These are phyloP conservation scores for Brassica nigra DNA, from an alignment of 345 rosid species.

Conservation along the genomic window DNA sequence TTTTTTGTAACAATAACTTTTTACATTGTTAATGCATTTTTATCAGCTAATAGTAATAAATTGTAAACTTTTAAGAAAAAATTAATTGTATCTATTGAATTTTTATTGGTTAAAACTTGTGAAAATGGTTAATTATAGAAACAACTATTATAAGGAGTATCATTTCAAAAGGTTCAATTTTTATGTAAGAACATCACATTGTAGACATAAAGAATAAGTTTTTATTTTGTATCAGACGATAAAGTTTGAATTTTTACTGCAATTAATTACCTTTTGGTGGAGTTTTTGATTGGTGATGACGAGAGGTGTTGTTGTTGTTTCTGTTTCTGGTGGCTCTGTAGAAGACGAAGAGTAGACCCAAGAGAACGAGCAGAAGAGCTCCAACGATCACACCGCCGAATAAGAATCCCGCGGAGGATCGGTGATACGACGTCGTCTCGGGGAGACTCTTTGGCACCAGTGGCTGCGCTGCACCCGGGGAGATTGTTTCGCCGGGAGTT, in stretches of 20 bases:
- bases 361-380: slow-evolving; percentile 34
- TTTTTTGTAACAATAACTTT: too few relatives aligned
- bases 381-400: slow-evolving; percentile 35
- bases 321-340: slow-evolving; percentile 41
- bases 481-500: slow-evolving; percentile 9
- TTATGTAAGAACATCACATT: neutral
- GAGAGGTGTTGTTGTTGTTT: slow-evolving; percentile 2
- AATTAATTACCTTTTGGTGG: slow-evolving; percentile 25
- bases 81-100: too few relatives aligned
- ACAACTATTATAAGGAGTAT: too few relatives aligned
- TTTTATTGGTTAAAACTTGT: too few relatives aligned
- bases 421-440: slow-evolving; percentile 36
- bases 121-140: too few relatives aligned
- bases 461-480: slow-evolving; percentile 34
- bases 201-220: neutral
- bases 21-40: too few relatives aligned
- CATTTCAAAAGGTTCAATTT: neutral
- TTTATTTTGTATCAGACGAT: neutral
- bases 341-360: slow-evolving; percentile 40
- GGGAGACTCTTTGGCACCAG: slow-evolving; percentile 38
- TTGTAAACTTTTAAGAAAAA: too few relatives aligned
- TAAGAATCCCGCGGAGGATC: slow-evolving; percentile 35
- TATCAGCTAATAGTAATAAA: too few relatives aligned
- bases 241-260: neutral
- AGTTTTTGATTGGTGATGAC: slow-evolving; percentile 12